Evolutionary conservation across 2,329 filamentous ascomycete species (phyloP).

Genomic region (Rugonectria rugulosa): DNA sequence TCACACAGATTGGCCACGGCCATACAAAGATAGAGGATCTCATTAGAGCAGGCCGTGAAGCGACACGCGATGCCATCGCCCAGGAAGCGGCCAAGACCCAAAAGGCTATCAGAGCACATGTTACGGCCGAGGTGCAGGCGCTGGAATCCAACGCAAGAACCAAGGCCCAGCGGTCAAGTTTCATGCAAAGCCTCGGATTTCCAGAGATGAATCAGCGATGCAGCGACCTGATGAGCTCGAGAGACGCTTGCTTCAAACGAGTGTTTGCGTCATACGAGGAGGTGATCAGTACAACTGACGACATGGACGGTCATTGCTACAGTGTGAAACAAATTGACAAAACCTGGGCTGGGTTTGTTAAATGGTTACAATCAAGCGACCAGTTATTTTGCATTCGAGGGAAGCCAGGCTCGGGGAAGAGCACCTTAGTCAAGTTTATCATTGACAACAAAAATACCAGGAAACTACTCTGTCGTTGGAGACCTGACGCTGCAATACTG

Average conservation of each 20-base stretch:
- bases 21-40: constrained; percentile 3
- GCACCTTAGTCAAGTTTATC: constrained; percentile 20
- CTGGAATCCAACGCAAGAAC: not conserved
- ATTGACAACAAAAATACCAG: not conserved
- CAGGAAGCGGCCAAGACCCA: not conserved
- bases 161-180: too few relatives aligned
- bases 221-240: not conserved
- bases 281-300: not conserved
- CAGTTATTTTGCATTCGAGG: constrained; percentile 8
- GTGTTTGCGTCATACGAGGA: not conserved
- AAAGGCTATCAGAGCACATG: not conserved
- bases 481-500: constrained; percentile 2
- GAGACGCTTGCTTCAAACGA: not conserved
- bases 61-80: not conserved
- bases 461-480: constrained; percentile 5
- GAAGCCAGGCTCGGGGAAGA: constrained; percentile 28
- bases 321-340: not conserved
- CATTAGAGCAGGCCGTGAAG: not conserved
- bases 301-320: too few relatives aligned
- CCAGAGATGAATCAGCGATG: constrained; percentile 1
- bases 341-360: not conserved
- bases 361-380: constrained; percentile 5
- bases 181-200: constrained; percentile 1
- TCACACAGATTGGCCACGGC: not conserved
- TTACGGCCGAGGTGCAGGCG: not conserved